These are phyloP conservation scores for Miamiensis avidus DNA, from an alignment of 169 alveolate species.

Conservation along the genomic window DNA sequence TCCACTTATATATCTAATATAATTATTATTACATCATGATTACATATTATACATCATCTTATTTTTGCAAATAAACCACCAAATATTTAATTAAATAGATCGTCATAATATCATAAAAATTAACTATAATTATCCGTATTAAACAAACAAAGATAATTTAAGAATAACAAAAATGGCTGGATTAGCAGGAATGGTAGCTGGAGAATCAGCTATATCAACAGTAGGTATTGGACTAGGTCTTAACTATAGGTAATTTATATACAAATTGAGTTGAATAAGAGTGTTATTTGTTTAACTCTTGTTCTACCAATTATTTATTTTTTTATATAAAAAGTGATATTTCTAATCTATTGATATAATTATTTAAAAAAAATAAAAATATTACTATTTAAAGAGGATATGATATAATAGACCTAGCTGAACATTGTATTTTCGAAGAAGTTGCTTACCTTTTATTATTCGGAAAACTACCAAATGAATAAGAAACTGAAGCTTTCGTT, in stretches of 20 bases:
- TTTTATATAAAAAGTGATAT: too few species aligned
- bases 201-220: constrained; percentile 75
- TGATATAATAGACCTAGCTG: constrained; percentile 72
- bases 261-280: background rate
- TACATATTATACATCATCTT: too few species aligned
- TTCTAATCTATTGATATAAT: background rate
- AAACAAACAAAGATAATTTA: background rate
- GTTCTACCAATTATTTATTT: background rate
- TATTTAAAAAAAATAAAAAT: too few species aligned
- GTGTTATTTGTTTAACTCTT: too few species aligned
- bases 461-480: constrained; percentile 62
- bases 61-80: background rate
- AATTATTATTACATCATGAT: too few species aligned
- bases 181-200: constrained; percentile 81
- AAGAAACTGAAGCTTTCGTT: constrained; percentile 44
- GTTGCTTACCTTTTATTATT: constrained; percentile 70
- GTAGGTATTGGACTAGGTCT: constrained; percentile 81
- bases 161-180: constrained; percentile 33
- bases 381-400: constrained; percentile 57
- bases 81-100: too few species aligned
- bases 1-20: too few species aligned
- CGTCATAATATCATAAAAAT: too few species aligned
- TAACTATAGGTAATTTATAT: constrained; percentile 45
- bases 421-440: constrained; percentile 75
- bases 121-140: background rate